Conservation (phyloP, 257 asterid species). For the Forsythia suspensa region DNA sequence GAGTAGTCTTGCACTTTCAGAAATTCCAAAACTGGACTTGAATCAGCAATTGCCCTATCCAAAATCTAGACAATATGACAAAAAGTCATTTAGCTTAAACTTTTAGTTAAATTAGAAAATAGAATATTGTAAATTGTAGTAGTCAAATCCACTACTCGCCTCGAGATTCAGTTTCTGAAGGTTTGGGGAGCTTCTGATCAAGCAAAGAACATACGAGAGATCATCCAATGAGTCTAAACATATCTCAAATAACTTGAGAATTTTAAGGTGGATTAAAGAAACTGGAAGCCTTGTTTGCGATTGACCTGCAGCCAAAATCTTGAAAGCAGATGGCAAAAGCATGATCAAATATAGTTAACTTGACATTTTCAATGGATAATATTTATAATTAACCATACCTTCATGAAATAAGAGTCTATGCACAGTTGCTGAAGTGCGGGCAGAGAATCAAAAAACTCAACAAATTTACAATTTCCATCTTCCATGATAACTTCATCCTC, state of each 20-base stretch:
- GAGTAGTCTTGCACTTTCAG: slow-evolving; percentile 13
- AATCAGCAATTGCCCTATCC: background rate
- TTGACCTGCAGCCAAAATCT: background rate
- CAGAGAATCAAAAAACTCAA: slow-evolving; percentile 6
- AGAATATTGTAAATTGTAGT: background rate
- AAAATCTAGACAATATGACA: background rate
- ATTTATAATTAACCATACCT: slow-evolving; percentile 3
- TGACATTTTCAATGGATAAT: background rate
- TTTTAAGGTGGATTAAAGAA: background rate
- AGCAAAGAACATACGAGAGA: background rate
- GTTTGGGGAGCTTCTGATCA: background rate
- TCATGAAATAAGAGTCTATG: background rate
- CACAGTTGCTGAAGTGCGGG: background rate
- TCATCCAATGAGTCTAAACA: background rate
- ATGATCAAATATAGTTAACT: background rate
- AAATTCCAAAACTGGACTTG: background rate
- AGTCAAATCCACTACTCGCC: background rate
- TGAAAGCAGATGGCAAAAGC: background rate
- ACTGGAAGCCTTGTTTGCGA: background rate
- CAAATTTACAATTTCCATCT: background rate
- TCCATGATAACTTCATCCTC: too few relatives aligned
- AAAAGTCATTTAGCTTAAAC: background rate
- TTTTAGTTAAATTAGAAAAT: background rate
- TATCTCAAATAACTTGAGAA: background rate
- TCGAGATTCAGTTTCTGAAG: background rate